Evolutionary conservation across 768 basidiomycete species (phyloP).

Genomic region (Neoboletus magnificus): DNA sequence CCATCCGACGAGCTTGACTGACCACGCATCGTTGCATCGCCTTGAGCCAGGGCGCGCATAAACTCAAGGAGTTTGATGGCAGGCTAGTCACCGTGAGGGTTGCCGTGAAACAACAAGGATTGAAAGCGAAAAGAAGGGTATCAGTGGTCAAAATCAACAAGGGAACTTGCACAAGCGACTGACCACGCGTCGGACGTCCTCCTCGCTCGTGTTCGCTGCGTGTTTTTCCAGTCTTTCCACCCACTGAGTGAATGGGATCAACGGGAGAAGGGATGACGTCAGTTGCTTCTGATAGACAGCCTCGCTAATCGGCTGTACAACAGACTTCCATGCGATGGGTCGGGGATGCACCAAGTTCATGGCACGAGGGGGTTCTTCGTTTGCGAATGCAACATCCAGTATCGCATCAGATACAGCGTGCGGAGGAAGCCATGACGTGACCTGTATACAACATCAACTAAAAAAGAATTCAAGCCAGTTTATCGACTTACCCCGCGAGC

Average conservation of each 20-base stretch:
- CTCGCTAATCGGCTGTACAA: slow-evolving; percentile 25
- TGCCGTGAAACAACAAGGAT: not conserved
- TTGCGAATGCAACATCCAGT: slow-evolving; percentile 28
- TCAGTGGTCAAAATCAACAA: not conserved
- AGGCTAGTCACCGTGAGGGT: not conserved
- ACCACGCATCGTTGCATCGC: not conserved
- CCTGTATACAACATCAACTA: slow-evolving; percentile 8
- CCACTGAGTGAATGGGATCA: slow-evolving; percentile 35
- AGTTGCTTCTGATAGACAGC: slow-evolving; percentile 9
- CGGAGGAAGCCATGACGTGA: slow-evolving; percentile 31
- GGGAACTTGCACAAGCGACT: not conserved
- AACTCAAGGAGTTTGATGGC: slow-evolving; percentile 6
- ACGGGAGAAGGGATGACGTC: slow-evolving; percentile 18
- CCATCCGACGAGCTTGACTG: not conserved
- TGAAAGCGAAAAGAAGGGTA: not conserved
- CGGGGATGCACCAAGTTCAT: slow-evolving; percentile 35
- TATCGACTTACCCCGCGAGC: slow-evolving; percentile 24
- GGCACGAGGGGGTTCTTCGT: slow-evolving; percentile 14
- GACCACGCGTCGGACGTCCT: not conserved
- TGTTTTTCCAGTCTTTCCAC: not conserved
- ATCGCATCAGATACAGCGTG: slow-evolving; percentile 27
- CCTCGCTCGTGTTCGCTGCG: not conserved
- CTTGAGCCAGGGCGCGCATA: not conserved
- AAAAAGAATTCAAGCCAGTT: not conserved
- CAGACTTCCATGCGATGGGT: slow-evolving; percentile 24